Conservation (phyloP, 78 protist species). For the Thecamonas trahens region DNA sequence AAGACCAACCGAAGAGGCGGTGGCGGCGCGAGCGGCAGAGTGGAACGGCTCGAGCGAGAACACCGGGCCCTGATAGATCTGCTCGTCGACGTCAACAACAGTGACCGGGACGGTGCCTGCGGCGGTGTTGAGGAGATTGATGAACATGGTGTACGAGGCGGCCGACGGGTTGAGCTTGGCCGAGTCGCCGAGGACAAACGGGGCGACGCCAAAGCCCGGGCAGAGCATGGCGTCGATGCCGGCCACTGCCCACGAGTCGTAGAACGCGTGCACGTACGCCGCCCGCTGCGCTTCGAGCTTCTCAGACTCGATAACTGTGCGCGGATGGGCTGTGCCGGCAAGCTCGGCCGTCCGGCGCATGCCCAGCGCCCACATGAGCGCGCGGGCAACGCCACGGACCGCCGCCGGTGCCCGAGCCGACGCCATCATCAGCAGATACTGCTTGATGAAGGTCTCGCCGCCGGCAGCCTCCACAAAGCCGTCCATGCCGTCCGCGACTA, state of each 20-base stretch:
- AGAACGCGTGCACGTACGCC: not conserved
- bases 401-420: not conserved
- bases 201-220: not conserved
- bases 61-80: not conserved
- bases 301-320: not conserved
- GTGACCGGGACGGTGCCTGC: constrained; percentile 7
- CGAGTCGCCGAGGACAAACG: not conserved
- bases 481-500: not conserved
- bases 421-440: not conserved
- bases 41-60: not conserved
- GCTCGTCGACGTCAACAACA: not conserved
- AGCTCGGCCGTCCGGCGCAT: not conserved
- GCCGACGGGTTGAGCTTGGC: not conserved
- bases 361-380: not conserved
- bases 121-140: not conserved
- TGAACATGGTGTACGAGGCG: not conserved
- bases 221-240: not conserved
- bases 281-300: not conserved
- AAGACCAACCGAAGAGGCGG: not conserved
- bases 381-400: not conserved
- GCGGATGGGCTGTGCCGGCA: not conserved
- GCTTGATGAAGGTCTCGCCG: not conserved
- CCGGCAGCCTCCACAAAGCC: not conserved
- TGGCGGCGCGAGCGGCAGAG: not conserved
- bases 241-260: not conserved